A percentile compares a stretch with the other conserved stretches of the same genome.
Conservation (phyloP, 345 rosid genomes). For the Arabidopsis thaliana region DNA sequence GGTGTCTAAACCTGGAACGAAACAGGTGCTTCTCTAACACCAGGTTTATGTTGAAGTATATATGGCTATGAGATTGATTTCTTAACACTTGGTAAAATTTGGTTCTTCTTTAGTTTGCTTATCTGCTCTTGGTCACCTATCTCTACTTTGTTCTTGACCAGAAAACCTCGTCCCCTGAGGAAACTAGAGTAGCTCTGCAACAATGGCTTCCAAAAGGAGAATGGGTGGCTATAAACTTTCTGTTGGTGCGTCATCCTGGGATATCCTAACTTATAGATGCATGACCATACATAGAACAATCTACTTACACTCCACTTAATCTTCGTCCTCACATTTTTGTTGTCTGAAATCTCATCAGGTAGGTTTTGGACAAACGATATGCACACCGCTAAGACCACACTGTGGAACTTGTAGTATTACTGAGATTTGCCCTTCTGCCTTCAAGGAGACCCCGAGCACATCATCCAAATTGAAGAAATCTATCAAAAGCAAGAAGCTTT, state of each 20-base stretch:
- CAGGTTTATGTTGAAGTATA: neutral
- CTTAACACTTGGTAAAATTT: neutral
- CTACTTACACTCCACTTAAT: neutral
- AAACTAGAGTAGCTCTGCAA: constrained; percentile 86
- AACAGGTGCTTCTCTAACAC: constrained; percentile 54
- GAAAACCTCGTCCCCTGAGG: constrained; percentile 86
- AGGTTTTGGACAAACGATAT: constrained; percentile 91
- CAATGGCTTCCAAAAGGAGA: constrained; percentile 96
- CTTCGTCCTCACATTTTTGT: constrained; percentile 9
- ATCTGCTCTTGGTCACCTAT: constrained; percentile 24
- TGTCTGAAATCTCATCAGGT: constrained; percentile 52
- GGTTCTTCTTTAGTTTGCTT: neutral
- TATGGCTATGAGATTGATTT: neutral
- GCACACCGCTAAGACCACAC: constrained; percentile 80
- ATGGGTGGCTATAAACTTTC: constrained; percentile 91
- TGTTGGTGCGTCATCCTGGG: constrained; percentile 60
- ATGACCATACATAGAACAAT: constrained; percentile 1
- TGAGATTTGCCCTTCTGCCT: constrained; percentile 85
- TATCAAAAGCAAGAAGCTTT: constrained; percentile 46
- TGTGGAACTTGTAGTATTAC: constrained; percentile 68
- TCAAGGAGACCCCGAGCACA: constrained; percentile 65
- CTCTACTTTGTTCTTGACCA: constrained; percentile 31
- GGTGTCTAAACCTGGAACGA: constrained; percentile 74
- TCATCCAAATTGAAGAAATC: constrained; percentile 57
- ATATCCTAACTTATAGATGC: constrained; percentile 9